phyloP scores from a whole-genome alignment of 441 rosid species.

The Breynia disticha region DNA sequence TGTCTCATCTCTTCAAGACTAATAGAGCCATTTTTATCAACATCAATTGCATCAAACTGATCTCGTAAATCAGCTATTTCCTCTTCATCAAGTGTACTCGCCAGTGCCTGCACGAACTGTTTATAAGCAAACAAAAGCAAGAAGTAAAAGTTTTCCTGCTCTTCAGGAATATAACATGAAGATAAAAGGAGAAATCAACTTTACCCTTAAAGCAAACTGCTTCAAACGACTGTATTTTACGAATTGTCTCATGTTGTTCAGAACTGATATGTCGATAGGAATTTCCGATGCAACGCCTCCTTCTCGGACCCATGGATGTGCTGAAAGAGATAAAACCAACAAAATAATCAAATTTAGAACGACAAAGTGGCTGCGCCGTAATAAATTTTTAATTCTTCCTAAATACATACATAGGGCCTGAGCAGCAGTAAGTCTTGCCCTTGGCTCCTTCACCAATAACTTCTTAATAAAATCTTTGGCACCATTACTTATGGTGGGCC shows the following conservation, averaged over 20 bases:
- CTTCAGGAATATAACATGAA: neutral
- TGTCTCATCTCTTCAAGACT: slow-evolving; percentile 98
- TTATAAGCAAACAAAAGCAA: slow-evolving; percentile 4
- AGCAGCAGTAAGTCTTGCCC: slow-evolving; percentile 86
- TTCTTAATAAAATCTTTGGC: slow-evolving; percentile 89
- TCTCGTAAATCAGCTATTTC: slow-evolving; percentile 79
- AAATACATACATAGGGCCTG: slow-evolving; percentile 75
- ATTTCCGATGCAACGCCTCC: slow-evolving; percentile 93
- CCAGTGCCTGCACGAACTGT: slow-evolving; percentile 64
- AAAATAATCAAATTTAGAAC: no score
- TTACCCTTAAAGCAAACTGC: slow-evolving; percentile 87
- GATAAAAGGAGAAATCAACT: neutral
- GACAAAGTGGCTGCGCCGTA: neutral
- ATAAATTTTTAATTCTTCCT: slow-evolving; percentile 2
- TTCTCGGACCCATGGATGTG: slow-evolving; percentile 97
- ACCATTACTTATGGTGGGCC: slow-evolving; percentile 73
- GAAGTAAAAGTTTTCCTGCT: slow-evolving; percentile 1
- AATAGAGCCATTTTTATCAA: slow-evolving; percentile 80
- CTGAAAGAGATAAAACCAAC: slow-evolving; percentile 33
- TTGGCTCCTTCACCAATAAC: slow-evolving; percentile 81
- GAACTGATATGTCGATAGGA: slow-evolving; percentile 91
- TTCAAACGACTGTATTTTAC: slow-evolving; percentile 88
- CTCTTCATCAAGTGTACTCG: slow-evolving; percentile 71
- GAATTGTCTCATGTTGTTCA: slow-evolving; percentile 77
- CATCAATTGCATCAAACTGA: slow-evolving; percentile 95